Conservation (phyloP, 2,329 filamentous ascomycete species). For the Cordyceps tenuipes region DNA sequence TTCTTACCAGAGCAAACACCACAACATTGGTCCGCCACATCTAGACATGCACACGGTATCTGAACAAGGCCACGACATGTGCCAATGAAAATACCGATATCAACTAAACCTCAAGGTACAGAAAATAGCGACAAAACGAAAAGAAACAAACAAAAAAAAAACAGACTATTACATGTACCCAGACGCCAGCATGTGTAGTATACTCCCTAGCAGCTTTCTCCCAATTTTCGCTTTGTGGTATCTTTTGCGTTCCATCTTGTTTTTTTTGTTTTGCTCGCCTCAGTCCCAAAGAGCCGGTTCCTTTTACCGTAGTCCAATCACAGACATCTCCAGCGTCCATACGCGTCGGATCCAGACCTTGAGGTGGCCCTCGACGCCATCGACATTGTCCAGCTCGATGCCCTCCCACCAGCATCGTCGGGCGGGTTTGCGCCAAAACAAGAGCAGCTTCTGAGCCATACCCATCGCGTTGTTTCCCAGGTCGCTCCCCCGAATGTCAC, state of each 20-base stretch:
- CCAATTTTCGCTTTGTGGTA: slow-evolving; percentile 5
- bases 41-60: not conserved
- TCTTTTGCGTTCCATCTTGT: not conserved
- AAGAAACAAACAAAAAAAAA: slow-evolving; percentile 9
- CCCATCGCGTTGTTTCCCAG: slow-evolving; percentile 73
- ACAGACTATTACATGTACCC: slow-evolving; percentile 9
- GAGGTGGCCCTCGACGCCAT: slow-evolving; percentile 81
- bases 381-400: slow-evolving; percentile 80
- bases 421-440: slow-evolving; percentile 97
- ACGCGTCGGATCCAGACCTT: slow-evolving; percentile 98
- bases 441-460: slow-evolving; percentile 94
- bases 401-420: slow-evolving; percentile 99
- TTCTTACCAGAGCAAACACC: not conserved
- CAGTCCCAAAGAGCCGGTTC: not conserved
- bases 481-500: slow-evolving; percentile 77
- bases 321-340: slow-evolving; percentile 98
- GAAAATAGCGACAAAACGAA: not conserved
- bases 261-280: not conserved
- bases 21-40: not conserved
- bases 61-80: not conserved
- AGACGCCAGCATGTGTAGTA: slow-evolving; percentile 10
- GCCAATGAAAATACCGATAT: not conserved
- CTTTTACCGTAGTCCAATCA: slow-evolving; percentile 67
- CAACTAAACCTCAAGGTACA: not conserved
- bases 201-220: not conserved